Conservation (phyloP, 495 filamentous ascomycete species). For the Bryoglossum gracile region DNA sequence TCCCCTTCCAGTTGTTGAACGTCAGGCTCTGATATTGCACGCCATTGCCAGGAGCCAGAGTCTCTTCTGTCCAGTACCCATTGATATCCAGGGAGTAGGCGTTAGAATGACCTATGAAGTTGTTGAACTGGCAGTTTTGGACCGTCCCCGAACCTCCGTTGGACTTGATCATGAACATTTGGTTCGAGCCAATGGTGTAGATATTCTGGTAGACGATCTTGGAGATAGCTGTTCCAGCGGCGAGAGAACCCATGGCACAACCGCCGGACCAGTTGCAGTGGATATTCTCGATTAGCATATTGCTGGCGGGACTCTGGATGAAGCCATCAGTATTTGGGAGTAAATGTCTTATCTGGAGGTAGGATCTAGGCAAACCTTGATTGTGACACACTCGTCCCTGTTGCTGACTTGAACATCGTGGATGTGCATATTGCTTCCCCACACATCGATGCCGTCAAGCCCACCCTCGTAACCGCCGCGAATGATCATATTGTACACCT, state of each 20-base stretch:
- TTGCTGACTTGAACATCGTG: conserved; percentile 49
- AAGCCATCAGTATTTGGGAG: not conserved
- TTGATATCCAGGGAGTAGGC: conserved; percentile 45
- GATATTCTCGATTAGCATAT: conserved; percentile 49
- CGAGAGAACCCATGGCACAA: conserved; percentile 45
- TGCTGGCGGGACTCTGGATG: conserved; percentile 35
- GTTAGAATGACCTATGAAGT: conserved; percentile 47
- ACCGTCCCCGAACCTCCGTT: conserved; percentile 40
- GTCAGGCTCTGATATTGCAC: conserved; percentile 45
- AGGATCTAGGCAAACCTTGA: conserved; percentile 27
- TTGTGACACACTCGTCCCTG: conserved; percentile 48
- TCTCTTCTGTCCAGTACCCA: conserved; percentile 20
- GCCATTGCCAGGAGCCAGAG: conserved; percentile 30
- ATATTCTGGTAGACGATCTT: conserved; percentile 44
- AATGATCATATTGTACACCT: conserved; percentile 49
- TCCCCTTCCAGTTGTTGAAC: conserved; percentile 52
- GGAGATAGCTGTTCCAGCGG: conserved; percentile 32
- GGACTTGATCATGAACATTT: conserved; percentile 59
- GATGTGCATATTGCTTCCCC: conserved; percentile 40
- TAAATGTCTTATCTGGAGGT: too few species aligned
- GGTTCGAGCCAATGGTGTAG: conserved; percentile 47
- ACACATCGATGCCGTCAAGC: conserved; percentile 45
- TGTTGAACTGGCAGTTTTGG: conserved; percentile 43
- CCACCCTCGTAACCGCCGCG: conserved; percentile 42
- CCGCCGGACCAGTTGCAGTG: conserved; percentile 53